These are phyloP conservation scores for Scedosporium minutisporum DNA, from an alignment of 2,329 filamentous ascomycete genomes.

Conservation along the genomic window DNA sequence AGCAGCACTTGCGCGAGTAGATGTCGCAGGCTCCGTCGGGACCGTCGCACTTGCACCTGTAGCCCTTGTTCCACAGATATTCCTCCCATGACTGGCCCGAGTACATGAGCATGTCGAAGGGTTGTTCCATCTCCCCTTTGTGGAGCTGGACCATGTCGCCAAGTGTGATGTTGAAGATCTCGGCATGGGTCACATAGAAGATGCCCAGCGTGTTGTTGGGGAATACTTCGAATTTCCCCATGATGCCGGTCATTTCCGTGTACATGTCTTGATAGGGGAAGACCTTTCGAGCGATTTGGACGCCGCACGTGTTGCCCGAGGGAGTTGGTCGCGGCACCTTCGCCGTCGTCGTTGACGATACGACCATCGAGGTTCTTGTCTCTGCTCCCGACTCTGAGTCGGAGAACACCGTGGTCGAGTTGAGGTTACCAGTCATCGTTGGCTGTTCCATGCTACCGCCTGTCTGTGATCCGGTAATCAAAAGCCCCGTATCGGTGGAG, in stretches of 20 bases:
- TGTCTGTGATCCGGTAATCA: too few species aligned
- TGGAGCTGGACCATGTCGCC: not conserved
- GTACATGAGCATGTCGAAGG: not conserved
- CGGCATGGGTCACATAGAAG: not conserved
- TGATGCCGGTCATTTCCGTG: not conserved
- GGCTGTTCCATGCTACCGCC: too few species aligned
- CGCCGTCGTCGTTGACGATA: too few species aligned
- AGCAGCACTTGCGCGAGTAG: not conserved
- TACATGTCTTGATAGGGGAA: not conserved
- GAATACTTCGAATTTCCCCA: too few species aligned
- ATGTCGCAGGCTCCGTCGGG: not conserved
- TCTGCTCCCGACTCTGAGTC: too few species aligned
- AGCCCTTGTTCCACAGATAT: not conserved
- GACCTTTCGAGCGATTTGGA: not conserved
- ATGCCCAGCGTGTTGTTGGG: too few species aligned
- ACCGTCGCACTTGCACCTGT: not conserved
- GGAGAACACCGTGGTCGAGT: too few species aligned
- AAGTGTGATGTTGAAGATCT: not conserved
- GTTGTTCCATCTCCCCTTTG: not conserved
- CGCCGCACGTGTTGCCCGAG: not conserved
- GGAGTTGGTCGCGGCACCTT: not conserved
- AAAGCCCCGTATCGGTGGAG: too few species aligned
- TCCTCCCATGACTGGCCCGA: not conserved
- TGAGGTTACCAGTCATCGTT: too few species aligned
- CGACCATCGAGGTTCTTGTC: too few species aligned